These are phyloP conservation scores for Hyaloperonospora arabidopsidis DNA, from an alignment of 352 stramenopile species.

Conservation along the genomic window DNA sequence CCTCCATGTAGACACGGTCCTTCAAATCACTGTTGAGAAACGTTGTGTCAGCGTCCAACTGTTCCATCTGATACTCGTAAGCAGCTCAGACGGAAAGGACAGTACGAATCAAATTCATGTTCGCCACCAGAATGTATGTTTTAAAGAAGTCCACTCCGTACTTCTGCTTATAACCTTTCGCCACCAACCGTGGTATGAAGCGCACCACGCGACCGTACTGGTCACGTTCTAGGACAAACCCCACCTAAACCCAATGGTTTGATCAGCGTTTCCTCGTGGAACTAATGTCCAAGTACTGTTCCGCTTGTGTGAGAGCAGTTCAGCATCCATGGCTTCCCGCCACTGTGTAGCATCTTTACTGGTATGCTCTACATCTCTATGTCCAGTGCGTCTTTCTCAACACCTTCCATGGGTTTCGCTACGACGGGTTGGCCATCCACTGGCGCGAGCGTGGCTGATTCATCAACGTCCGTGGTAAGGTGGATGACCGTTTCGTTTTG, in stretches of 20 bases:
- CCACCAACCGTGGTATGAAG: background rate
- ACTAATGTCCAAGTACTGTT: background rate
- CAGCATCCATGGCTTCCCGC: background rate
- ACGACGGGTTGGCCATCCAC: background rate
- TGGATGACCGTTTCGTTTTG: background rate
- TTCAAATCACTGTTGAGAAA: constrained; percentile 18
- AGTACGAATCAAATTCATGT: constrained; percentile 32
- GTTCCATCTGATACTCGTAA: constrained; percentile 7
- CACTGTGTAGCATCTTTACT: background rate
- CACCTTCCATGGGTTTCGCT: constrained; percentile 6
- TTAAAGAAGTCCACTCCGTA: constrained; percentile 1
- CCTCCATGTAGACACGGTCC: constrained; percentile 14
- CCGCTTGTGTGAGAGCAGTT: background rate
- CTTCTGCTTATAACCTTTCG: background rate
- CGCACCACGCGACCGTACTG: background rate
- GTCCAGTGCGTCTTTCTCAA: constrained; percentile 4
- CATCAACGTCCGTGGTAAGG: constrained; percentile 2
- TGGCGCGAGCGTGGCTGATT: background rate
- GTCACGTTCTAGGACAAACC: constrained; percentile 3
- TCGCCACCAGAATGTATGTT: constrained; percentile 19
- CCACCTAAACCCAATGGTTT: background rate
- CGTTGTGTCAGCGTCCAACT: constrained; percentile 30
- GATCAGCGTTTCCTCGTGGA: background rate
- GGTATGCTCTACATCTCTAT: constrained; percentile 1
- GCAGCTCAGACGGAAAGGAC: constrained; percentile 8